Evolutionary conservation across 1,284 basidiomycete genomes (phyloP).

Genomic region (Tausonia pullulans): DNA sequence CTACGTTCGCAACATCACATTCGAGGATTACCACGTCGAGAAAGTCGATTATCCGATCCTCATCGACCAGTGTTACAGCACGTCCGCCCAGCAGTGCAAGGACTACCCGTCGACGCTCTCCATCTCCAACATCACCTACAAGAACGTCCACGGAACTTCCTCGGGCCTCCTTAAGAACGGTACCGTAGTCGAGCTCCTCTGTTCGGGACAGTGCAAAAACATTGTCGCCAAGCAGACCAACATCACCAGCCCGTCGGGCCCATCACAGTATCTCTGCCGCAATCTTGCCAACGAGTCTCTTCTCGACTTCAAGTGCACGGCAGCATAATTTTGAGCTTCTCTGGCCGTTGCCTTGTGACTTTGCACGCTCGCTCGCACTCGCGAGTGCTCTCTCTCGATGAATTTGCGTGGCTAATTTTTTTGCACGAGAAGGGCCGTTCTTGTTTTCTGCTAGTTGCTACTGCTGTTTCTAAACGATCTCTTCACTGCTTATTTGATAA

Average conservation of each 20-base stretch:
- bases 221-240: constrained; percentile 38
- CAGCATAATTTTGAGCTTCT: no score
- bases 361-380: no score
- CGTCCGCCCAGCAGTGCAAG: constrained; percentile 35
- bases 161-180: constrained; percentile 37
- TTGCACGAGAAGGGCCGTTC: no score
- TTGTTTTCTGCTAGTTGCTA: no score
- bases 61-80: constrained; percentile 32
- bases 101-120: constrained; percentile 44
- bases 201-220: constrained; percentile 39
- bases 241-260: constrained; percentile 19
- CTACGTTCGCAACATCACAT: constrained; percentile 41
- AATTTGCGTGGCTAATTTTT: no score
- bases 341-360: no score
- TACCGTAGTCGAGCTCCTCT: constrained; percentile 46
- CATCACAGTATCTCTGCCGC: constrained; percentile 21
- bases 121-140: constrained; percentile 38
- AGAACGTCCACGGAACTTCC: constrained; percentile 47
- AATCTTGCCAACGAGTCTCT: constrained; percentile 22
- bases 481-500: no score
- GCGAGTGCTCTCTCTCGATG: no score
- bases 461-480: no score
- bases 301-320: constrained; percentile 24
- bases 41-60: constrained; percentile 47
- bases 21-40: constrained; percentile 19